These are phyloP conservation scores for Phenoliferia sp. DNA, from an alignment of 1,284 basidiomycete species.

Conservation along the genomic window DNA sequence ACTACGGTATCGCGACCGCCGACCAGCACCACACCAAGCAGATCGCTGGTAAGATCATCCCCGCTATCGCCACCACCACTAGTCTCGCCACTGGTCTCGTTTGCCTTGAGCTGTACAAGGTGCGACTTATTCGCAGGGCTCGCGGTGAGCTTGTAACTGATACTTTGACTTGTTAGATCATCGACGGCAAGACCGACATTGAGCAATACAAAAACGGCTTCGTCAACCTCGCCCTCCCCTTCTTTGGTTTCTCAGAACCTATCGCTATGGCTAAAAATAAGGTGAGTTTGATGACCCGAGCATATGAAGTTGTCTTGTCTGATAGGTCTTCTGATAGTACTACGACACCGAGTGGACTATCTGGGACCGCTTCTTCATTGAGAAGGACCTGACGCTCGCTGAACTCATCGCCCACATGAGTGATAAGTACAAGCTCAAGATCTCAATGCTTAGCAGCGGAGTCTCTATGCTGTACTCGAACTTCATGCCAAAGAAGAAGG, in stretches of 20 bases:
- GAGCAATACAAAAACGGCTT: constrained; percentile 99
- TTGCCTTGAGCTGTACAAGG: constrained; percentile 96
- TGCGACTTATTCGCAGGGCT: constrained; percentile 37
- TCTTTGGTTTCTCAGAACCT: constrained; percentile 99
- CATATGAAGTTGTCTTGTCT: background rate
- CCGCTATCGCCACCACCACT: constrained; percentile 97
- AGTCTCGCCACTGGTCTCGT: constrained; percentile 91
- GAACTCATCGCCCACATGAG: constrained; percentile 84
- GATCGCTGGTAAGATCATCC: constrained; percentile 99
- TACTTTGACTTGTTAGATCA: constrained; percentile 55
- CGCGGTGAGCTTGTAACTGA: background rate
- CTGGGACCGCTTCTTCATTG: constrained; percentile 96
- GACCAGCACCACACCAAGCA: constrained; percentile 95
- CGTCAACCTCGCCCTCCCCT: constrained; percentile 93
- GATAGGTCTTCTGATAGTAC: constrained; percentile 50
- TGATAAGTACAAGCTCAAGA: constrained; percentile 75
- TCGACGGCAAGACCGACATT: constrained; percentile 87
- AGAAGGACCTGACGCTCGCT: constrained; percentile 79
- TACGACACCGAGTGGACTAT: constrained; percentile 88
- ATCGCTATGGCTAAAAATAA: constrained; percentile 87
- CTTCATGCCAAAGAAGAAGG: constrained; percentile 87
- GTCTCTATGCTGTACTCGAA: constrained; percentile 98
- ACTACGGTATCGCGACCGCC: constrained; percentile 85
- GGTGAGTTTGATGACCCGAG: constrained; percentile 36
- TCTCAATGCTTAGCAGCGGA: constrained; percentile 87